Base-by-base conservation (phyloP, 2,329 filamentous ascomycete genomes). In the Xylariaceae sp. region DNA sequence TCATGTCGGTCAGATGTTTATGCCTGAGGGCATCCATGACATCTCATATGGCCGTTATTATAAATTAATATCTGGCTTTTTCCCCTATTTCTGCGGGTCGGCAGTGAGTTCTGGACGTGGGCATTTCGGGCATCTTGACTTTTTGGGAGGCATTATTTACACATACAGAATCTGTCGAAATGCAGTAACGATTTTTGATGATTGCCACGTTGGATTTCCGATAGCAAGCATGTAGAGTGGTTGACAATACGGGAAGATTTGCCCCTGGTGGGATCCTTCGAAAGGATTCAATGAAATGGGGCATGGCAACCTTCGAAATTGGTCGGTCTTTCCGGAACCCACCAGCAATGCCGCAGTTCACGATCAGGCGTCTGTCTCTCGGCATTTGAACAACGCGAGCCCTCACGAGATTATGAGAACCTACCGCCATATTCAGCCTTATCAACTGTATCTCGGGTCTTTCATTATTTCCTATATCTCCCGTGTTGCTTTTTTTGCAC, bases 161-260 rank as follows among this genome's bases (percentile, higher is more conserved):
- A 57, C 36, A 53, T 45, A 57, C 50, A 56, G 39, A 57, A 54
- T 54, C 51, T 26, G 26, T 48, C 58, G 55, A 61, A 63, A 64
- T 63, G 57, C 64, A 66, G 64, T 65, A 64, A 66, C 64, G 64
- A 65, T 48, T 64, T 26, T 26, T 26, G 58, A 66, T 61, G 62
- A 62, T 52, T 56, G 60, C 51, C 44, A 51, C 50, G 18, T 36
- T 46, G 30, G 43, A 32, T n/a, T 16, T 48, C 19, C 15, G 26
- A 41, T 22, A 45, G 39, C 49, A 50, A 43, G 39, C n/a, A 41
- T 49, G 37, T 36, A 22, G 53, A 44, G 21, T 48, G 37, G 46
- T 50, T 36, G 39, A 41, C 36, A 26, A 26, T 26, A 26, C 13
- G 18, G 30, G 44, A 32, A 21, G 19, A 30, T 34, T 26, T 15